Evolutionary conservation across 169 alveolate species (phyloP).

Genomic region (Plasmodium relictum): DNA sequence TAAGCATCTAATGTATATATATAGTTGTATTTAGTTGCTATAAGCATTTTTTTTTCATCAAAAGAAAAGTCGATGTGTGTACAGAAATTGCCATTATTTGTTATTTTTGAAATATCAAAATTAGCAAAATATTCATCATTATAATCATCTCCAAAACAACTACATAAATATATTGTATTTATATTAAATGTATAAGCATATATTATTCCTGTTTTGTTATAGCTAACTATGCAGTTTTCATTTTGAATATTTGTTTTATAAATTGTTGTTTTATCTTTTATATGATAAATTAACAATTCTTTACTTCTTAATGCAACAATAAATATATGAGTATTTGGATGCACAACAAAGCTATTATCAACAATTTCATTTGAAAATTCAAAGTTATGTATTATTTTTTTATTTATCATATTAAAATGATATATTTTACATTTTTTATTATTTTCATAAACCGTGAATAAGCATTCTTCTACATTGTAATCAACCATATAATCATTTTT

Average conservation of each 20-base stretch:
- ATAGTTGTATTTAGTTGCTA: constrained; percentile 20
- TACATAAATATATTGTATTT: constrained; percentile 45
- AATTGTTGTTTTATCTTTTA: constrained; percentile 18
- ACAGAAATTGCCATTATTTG: constrained; percentile 33
- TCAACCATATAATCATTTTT: neutral
- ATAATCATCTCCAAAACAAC: constrained; percentile 74
- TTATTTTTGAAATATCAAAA: constrained; percentile 57
- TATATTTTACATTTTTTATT: constrained; percentile 40
- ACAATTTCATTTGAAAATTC: constrained; percentile 34
- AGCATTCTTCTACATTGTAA: constrained; percentile 36
- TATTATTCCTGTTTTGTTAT: constrained; percentile 63
- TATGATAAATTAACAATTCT: constrained; percentile 32
- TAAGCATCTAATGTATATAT: constrained; percentile 70
- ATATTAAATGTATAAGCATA: constrained; percentile 45
- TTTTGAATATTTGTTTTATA: constrained; percentile 37
- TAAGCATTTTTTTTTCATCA: constrained; percentile 71
- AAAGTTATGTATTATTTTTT: constrained; percentile 58
- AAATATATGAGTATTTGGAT: constrained; percentile 68
- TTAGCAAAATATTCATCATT: constrained; percentile 69
- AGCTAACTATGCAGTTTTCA: constrained; percentile 46
- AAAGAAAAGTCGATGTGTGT: constrained; percentile 57
- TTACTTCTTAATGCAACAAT: constrained; percentile 36
- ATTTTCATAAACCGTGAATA: constrained; percentile 55
- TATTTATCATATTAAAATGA: constrained; percentile 36
- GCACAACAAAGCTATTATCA: constrained; percentile 49